Percentiles rank a stretch among this genome's conserved stretches.
These are phyloP conservation scores for Nicotiana knightiana DNA, from an alignment of 257 asterid genomes.

Conservation along the genomic window DNA sequence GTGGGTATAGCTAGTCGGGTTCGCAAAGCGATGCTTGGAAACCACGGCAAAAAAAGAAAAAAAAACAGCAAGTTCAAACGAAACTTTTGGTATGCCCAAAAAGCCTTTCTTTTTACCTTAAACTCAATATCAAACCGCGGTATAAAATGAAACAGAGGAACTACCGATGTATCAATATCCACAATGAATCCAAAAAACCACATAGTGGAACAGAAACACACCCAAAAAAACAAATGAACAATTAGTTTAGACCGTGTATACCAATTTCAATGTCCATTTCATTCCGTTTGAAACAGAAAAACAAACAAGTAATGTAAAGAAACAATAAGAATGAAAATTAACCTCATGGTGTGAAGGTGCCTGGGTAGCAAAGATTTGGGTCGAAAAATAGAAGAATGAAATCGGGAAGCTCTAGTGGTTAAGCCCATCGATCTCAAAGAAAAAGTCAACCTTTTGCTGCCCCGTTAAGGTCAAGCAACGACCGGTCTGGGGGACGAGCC, in stretches of 20 bases:
- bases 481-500: background rate
- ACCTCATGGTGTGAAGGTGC: conserved; percentile 45
- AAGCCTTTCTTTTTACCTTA: background rate
- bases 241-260: background rate
- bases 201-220: background rate
- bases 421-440: conserved; percentile 30
- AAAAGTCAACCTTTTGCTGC: background rate
- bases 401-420: conserved; percentile 26
- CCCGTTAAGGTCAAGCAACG: background rate
- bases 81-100: background rate
- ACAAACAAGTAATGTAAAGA: background rate
- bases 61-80: background rate
- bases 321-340: conserved; percentile 15
- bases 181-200: background rate
- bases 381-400: conserved; percentile 24
- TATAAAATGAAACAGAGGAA: background rate
- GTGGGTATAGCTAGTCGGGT: no score
- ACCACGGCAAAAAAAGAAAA: no score
- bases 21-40: no score
- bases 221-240: background rate
- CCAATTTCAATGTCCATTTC: background rate
- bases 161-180: background rate
- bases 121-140: background rate
- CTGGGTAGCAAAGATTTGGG: conserved; percentile 35
- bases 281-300: background rate